These are phyloP conservation scores for Aspergillus unguis DNA, from an alignment of 2,329 filamentous ascomycete species.

Conservation along the genomic window DNA sequence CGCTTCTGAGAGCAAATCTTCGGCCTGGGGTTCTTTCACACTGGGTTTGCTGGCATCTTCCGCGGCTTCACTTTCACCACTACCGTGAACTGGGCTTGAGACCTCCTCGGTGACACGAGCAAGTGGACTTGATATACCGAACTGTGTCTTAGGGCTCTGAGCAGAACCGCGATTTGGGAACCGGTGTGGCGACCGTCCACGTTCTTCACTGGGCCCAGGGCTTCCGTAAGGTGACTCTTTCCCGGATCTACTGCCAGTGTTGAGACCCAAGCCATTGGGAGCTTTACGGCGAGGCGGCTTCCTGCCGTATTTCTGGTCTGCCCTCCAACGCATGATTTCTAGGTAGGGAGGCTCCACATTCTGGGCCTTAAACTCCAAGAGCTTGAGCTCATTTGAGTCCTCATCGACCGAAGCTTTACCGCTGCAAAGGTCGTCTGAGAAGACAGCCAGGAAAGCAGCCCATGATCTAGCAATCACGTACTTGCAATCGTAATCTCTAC, in stretches of 20 bases:
- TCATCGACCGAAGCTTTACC: conserved; percentile 92
- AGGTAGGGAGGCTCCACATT: conserved; percentile 91
- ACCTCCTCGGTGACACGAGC: conserved; percentile 48
- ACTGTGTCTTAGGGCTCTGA: conserved; percentile 44
- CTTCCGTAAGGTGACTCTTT: conserved; percentile 55
- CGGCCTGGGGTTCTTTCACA: conserved; percentile 28
- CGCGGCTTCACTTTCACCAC: conserved; percentile 32
- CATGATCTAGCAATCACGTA: conserved; percentile 94
- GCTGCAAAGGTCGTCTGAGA: conserved; percentile 86
- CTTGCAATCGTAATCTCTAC: conserved; percentile 97
- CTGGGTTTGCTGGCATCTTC: conserved; percentile 30
- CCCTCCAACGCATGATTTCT: conserved; percentile 90
- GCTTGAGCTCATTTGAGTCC: conserved; percentile 83
- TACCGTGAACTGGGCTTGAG: conserved; percentile 34
- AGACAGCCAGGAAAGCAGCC: conserved; percentile 77
- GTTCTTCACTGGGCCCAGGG: conserved; percentile 45
- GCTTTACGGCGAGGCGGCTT: conserved; percentile 50
- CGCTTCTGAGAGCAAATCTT: conserved; percentile 41
- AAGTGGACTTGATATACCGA: conserved; percentile 45
- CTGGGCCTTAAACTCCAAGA: conserved; percentile 84
- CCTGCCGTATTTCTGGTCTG: conserved; percentile 88
- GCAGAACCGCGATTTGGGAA: conserved; percentile 43
- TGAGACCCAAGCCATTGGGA: conserved; percentile 51
- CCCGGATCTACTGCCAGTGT: conserved; percentile 46
- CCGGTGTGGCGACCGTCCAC: conserved; percentile 48